Conservation (phyloP, 345 rosid genomes). For the Camelina hispida region DNA sequence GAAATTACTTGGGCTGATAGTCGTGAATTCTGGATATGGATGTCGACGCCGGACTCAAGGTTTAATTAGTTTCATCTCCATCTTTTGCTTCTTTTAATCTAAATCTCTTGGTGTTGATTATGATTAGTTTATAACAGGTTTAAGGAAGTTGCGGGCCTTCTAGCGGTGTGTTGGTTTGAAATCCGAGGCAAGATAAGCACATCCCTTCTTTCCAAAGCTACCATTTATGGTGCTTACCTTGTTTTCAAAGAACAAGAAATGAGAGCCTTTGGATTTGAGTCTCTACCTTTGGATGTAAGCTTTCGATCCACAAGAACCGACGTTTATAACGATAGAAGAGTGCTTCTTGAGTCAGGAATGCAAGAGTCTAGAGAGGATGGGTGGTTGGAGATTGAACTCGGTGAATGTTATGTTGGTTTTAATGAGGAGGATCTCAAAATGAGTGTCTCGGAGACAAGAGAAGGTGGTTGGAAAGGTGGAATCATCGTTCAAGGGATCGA, state of each 20-base stretch:
- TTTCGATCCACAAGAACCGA: slow-evolving; percentile 46
- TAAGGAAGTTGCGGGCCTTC: slow-evolving; percentile 45
- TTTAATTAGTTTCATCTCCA: slow-evolving; percentile 12
- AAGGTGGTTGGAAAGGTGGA: slow-evolving; percentile 59
- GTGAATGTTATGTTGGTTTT: slow-evolving; percentile 48
- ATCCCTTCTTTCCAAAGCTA: slow-evolving; percentile 49
- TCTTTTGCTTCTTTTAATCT: not conserved
- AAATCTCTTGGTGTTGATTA: slow-evolving; percentile 1
- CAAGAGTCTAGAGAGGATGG: slow-evolving; percentile 53
- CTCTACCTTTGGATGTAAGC: slow-evolving; percentile 31
- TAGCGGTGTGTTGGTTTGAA: slow-evolving; percentile 58
- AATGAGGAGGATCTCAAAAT: slow-evolving; percentile 55
- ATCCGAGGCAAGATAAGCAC: slow-evolving; percentile 49
- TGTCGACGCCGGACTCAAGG: slow-evolving; percentile 46
- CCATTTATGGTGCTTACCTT: slow-evolving; percentile 54
- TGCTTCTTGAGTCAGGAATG: slow-evolving; percentile 7
- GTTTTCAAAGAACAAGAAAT: slow-evolving; percentile 43
- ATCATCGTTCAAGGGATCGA: slow-evolving; percentile 61
- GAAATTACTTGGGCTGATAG: slow-evolving; percentile 53
- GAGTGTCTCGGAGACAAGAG: slow-evolving; percentile 51
- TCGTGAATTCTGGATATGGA: slow-evolving; percentile 53
- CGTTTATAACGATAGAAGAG: slow-evolving; percentile 6
- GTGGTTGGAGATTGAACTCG: slow-evolving; percentile 67
- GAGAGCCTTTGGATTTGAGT: slow-evolving; percentile 39
- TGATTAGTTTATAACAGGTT: slow-evolving; percentile 31